Base-by-base conservation (phyloP, 768 basidiomycete genomes). In the Serendipita vermifera region DNA sequence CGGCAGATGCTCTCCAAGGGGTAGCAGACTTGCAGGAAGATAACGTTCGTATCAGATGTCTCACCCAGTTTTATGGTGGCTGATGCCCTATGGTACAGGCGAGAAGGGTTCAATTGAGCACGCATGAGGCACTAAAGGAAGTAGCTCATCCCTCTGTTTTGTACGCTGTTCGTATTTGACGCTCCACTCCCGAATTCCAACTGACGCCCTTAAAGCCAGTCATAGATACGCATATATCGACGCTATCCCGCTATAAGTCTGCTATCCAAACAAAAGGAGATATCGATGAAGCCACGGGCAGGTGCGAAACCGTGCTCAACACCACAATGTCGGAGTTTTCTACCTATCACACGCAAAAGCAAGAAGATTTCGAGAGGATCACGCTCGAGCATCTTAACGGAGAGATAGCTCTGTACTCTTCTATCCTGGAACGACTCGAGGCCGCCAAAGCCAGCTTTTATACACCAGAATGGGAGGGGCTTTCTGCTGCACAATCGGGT, bases 301-400 rank as follows among this genome's bases (percentile, higher is more conserved):
- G 89, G 17, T 90, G 85, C 65, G 89, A 93, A 68, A 91, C 89
- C 0, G 86, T 90, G 5, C 70, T 93, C 26, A 91, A 92, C 66
- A 81, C 80, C 6, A 90, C 88, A 1, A 83, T 89, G 80, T 86
- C 89, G 0, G 88, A 92, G 71, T 81, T 91, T 73, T 84, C 87
- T 51, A 80, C 76, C 1, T 86, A 88, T 61, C 85, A 88, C 64
- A 68, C 71, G 0, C 84, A 87, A 66, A 85, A 87, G 66, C 64
- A 67, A 5, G 83, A 86, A 62, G 86, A 89, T 61, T 81, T 90
- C 59, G 67, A 71, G 14, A 68, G 64, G 1, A 59, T 86, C 13
- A 70, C 79, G 3, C 77, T 72, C 57, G 83, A 83, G 35, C 81
- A 87, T 64, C 75, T 91, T 2, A 85, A 89, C 60, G 83, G 80